Base-by-base conservation (phyloP, 2,329 filamentous ascomycete species). In the Colletotrichum paranaense region DNA sequence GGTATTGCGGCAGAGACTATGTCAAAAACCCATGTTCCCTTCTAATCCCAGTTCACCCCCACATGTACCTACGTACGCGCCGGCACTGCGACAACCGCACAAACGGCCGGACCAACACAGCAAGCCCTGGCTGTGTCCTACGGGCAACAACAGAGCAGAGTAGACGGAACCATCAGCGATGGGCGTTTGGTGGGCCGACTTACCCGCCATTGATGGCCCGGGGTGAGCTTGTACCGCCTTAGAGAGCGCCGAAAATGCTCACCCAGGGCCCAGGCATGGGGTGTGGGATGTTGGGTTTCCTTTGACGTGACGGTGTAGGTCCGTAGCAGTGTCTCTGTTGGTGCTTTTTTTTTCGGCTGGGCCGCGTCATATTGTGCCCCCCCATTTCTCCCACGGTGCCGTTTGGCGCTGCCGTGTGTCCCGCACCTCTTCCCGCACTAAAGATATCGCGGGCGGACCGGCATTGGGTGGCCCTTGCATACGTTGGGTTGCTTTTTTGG, bases 341-440 rank as follows among this genome's bases (percentile, higher is more conserved):
- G 42, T 49, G 42, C 46, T 30, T 24, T 53, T 26, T 16, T 26
- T 30, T 38, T 62, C 52, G 58, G 49, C 67, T 66, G 67, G 67
- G 70, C 70, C 70, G 70, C 60, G 71, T 73, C 71, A 73, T 71
- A 58, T 46, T 26, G 46, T 46, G 42, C 42, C 26, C 60, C 19
- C 24, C 60, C 24, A 16, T 16, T 42, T 19, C 19, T 49, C 42
- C 42, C 42, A 3, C 55, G 42, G 12, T 46, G 32, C 46, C 42
- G 28, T 38, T 38, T 60, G 59, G 67, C 60, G 57, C 70, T 73
- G 69, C 65, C 65, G 58, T 63, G 6, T 24, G 58, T 70, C 59
- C 70, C 66, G 67, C 53, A 38, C 38, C 42, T 24, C 19, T 53
- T 53, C 42, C 58, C 42, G 55, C 32, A 60, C 59, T 62, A 65